Conservation (phyloP, 202 grass and related monocot species). For the Elaeis oleifera region DNA sequence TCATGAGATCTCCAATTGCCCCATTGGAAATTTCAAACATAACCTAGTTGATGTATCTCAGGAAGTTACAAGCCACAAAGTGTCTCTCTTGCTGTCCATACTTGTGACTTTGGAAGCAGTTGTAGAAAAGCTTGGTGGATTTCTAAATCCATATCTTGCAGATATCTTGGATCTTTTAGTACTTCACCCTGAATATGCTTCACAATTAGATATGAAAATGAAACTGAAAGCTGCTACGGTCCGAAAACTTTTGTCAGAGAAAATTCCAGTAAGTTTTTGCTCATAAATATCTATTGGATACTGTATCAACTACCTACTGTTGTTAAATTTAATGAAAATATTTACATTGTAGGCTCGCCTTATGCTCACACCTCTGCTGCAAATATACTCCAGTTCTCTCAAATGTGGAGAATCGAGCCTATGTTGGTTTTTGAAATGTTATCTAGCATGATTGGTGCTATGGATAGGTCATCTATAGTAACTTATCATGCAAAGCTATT, state of each 20-base stretch:
- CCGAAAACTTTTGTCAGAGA: slow-evolving; percentile 55
- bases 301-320: slow-evolving; percentile 1
- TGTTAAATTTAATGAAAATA: slow-evolving; percentile 18
- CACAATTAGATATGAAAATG: slow-evolving; percentile 50
- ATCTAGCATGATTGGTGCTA: slow-evolving; percentile 48
- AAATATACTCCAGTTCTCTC: slow-evolving; percentile 45
- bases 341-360: slow-evolving; percentile 65
- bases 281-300: slow-evolving; percentile 4
- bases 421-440: slow-evolving; percentile 71
- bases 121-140: slow-evolving; percentile 71
- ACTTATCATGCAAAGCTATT: slow-evolving; percentile 76
- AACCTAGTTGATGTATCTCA: slow-evolving; percentile 14
- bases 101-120: slow-evolving; percentile 60
- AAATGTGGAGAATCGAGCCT: slow-evolving; percentile 70
- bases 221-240: slow-evolving; percentile 58
- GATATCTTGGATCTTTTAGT: slow-evolving; percentile 66
- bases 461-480: slow-evolving; percentile 69
- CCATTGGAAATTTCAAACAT: slow-evolving; percentile 31
- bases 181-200: slow-evolving; percentile 57
- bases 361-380: slow-evolving; percentile 61
- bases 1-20: slow-evolving; percentile 52
- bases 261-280: slow-evolving; percentile 72
- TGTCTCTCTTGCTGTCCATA: slow-evolving; percentile 43
- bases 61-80: slow-evolving; percentile 25
- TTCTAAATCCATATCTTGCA: slow-evolving; percentile 86